Conservation (phyloP, 2,329 filamentous ascomycete species). For the Graphilbum sp. region DNA sequence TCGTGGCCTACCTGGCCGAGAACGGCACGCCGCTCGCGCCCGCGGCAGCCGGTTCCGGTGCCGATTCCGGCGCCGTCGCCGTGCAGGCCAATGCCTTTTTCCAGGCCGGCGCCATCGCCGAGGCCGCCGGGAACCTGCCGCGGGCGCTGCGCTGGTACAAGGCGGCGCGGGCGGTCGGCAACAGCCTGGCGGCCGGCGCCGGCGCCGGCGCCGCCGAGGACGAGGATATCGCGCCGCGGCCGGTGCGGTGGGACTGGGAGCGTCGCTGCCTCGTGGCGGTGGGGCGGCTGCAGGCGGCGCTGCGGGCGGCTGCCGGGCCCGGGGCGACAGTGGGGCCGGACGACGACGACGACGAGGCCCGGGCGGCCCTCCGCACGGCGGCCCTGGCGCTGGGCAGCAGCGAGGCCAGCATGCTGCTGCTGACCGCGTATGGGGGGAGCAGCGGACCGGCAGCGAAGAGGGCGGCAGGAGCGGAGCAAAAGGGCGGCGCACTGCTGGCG, state of each 20-base stretch:
- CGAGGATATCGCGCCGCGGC: neutral
- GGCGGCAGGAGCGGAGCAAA: too few relatives aligned
- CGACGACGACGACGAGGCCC: too few relatives aligned
- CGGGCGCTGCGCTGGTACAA: slow-evolving; percentile 15
- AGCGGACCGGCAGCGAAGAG: too few relatives aligned
- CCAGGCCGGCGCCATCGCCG: slow-evolving; percentile 16
- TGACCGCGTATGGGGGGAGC: slow-evolving; percentile 13
- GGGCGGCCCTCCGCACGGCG: slow-evolving; percentile 12
- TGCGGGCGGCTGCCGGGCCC: slow-evolving; percentile 2
- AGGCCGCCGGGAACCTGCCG: slow-evolving; percentile 7
- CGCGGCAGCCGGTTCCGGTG: neutral
- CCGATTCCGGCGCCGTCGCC: slow-evolving; percentile 1
- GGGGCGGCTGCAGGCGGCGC: slow-evolving; percentile 12
- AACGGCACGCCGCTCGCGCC: neutral
- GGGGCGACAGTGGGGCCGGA: slow-evolving; percentile 5
- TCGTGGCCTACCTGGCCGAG: slow-evolving; percentile 10
- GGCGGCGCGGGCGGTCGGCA: slow-evolving; percentile 3
- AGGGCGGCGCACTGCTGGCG: too few relatives aligned
- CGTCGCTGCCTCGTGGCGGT: slow-evolving; percentile 15
- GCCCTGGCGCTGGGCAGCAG: slow-evolving; percentile 17
- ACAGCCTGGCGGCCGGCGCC: neutral
- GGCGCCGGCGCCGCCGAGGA: neutral
- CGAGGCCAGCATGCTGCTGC: slow-evolving; percentile 13
- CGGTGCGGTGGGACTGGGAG: slow-evolving; percentile 20
- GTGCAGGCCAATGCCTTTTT: slow-evolving; percentile 19